These are phyloP conservation scores for Gnaphalium uliginosum DNA, from an alignment of 129 eudicot genomes.

Conservation along the genomic window DNA sequence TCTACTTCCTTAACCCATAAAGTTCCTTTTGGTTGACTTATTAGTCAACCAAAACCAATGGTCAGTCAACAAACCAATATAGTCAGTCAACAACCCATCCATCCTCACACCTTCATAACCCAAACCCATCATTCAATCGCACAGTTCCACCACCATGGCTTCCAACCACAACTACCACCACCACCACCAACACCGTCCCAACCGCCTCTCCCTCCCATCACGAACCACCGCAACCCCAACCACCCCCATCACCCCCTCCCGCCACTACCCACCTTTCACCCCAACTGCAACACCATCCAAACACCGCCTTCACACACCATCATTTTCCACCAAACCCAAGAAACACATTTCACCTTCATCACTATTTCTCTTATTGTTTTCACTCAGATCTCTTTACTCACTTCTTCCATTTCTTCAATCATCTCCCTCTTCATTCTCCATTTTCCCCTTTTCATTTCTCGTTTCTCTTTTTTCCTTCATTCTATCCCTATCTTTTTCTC, in stretches of 20 bases:
- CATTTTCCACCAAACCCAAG: conserved; percentile 30
- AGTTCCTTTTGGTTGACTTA: no score
- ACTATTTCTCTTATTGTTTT: conserved; percentile 74
- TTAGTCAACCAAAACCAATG: no score
- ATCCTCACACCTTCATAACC: no score
- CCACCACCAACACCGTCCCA: conserved; percentile 68
- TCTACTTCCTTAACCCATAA: no score
- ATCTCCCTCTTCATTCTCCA: conserved; percentile 73
- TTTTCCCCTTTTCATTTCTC: conserved; percentile 77
- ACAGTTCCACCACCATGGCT: conserved; percentile 22
- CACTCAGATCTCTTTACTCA: conserved; percentile 97
- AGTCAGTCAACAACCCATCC: conserved; percentile 15
- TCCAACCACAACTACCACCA: conserved; percentile 65
- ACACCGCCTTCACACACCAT: conserved; percentile 57
- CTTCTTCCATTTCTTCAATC: conserved; percentile 92
- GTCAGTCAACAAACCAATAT: no score
- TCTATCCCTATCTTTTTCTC: conserved; percentile 55
- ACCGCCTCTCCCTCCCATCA: conserved; percentile 67
- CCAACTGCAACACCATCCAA: conserved; percentile 94
- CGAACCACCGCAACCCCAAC: conserved; percentile 39
- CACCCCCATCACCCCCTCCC: conserved; percentile 45
- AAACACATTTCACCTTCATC: conserved; percentile 49
- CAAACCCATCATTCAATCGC: background rate
- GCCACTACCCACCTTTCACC: conserved; percentile 57
- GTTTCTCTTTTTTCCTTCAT: conserved; percentile 62